Percentiles rank a stretch among this genome's conserved stretches.
phyloP scores from a whole-genome alignment of 2,329 filamentous ascomycete species.

The Colletotrichum tofieldiae region DNA sequence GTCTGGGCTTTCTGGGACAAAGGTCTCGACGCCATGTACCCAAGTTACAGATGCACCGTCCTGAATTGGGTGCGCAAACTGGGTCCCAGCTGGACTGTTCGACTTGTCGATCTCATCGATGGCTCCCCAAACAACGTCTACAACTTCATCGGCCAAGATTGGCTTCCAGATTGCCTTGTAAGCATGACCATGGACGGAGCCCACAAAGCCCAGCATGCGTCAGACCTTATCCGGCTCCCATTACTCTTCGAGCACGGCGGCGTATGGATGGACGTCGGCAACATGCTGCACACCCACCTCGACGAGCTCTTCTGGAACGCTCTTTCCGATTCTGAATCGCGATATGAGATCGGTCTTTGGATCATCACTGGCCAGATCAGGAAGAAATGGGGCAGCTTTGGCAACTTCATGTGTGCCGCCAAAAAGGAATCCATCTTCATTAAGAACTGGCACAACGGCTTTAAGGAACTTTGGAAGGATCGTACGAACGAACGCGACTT shows the following conservation, averaged over 20 bases:
- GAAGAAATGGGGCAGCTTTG: neutral
- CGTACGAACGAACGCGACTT: neutral
- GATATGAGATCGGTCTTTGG: neutral
- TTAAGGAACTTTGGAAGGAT: neutral
- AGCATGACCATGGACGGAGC: neutral
- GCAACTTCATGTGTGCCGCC: neutral
- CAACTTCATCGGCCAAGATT: neutral
- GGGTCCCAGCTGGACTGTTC: neutral
- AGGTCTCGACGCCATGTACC: neutral
- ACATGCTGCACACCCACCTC: constrained; percentile 51
- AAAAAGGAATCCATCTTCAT: neutral
- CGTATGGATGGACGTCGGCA: constrained; percentile 58
- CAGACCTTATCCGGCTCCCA: constrained; percentile 60
- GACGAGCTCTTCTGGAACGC: constrained; percentile 54
- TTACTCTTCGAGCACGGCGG: constrained; percentile 54
- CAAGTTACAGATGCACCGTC: neutral
- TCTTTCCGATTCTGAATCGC: constrained; percentile 43
- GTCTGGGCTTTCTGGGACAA: neutral
- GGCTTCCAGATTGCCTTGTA: neutral
- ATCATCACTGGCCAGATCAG: neutral
- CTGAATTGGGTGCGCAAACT: neutral
- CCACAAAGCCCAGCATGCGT: constrained; percentile 55
- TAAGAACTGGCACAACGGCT: neutral
- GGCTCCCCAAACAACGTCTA: neutral
- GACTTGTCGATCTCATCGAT: neutral